A percentile compares a stretch with the other conserved stretches of the same genome.
These are phyloP conservation scores for Cystobasidium ongulense DNA, from an alignment of 768 basidiomycete species.

Conservation along the genomic window DNA sequence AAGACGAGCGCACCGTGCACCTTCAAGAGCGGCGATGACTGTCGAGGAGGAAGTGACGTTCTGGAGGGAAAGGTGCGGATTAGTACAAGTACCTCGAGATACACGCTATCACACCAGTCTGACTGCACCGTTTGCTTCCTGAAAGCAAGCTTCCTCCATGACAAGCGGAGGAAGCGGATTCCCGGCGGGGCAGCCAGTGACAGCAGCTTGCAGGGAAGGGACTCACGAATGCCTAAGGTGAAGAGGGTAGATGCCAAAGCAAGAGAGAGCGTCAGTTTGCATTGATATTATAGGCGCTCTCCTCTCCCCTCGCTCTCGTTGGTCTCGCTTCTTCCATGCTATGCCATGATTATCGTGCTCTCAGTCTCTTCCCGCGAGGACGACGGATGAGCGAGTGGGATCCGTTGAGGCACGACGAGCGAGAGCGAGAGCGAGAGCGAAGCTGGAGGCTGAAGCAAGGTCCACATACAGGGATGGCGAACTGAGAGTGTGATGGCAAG, in stretches of 20 bases:
- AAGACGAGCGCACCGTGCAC: conserved; percentile 59
- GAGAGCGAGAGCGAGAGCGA: neutral
- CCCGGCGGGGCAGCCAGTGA: conserved; percentile 9
- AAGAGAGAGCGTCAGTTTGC: no score
- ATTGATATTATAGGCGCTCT: no score
- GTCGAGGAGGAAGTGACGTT: conserved; percentile 95
- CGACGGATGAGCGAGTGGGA: neutral
- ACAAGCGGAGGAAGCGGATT: conserved; percentile 22
- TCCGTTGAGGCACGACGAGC: neutral
- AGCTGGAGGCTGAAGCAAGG: neutral
- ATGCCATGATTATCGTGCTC: no score
- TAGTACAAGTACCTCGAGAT: neutral
- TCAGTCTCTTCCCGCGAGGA: neutral
- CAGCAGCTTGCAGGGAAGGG: neutral
- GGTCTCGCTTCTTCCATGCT: no score
- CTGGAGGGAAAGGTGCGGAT: conserved; percentile 47
- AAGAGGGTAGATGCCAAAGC: neutral
- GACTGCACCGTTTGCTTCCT: neutral
- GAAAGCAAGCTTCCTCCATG: neutral
- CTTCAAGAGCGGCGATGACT: conserved; percentile 89
- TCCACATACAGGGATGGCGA: conserved; percentile 48
- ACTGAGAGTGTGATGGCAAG: conserved; percentile 40
- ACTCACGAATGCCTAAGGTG: conserved; percentile 48
- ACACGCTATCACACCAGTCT: neutral
- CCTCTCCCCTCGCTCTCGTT: no score